Conservation (phyloP, 1,139 yeast species). For the Nakaseomyces nivariensis region DNA sequence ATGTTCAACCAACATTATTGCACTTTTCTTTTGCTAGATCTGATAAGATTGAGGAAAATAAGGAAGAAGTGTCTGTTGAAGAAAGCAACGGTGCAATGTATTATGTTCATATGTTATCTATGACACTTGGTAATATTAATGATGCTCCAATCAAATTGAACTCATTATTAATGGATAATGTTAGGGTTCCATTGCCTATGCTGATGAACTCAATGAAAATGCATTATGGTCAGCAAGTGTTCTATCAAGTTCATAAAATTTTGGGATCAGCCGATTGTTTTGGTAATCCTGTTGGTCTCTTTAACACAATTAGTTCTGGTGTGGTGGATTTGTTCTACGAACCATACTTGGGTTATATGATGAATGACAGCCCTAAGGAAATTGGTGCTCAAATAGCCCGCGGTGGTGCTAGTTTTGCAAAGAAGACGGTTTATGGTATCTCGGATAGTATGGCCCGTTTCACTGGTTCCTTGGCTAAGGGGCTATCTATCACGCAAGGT, state of each 20-base stretch:
- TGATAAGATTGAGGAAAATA: conserved; percentile 56
- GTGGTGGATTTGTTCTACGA: conserved; percentile 94
- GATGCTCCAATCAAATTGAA: conserved; percentile 92
- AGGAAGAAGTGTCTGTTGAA: conserved; percentile 40
- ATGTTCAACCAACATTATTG: conserved; percentile 82
- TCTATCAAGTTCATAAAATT: conserved; percentile 85
- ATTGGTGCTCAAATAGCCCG: conserved; percentile 91
- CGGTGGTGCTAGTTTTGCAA: conserved; percentile 89
- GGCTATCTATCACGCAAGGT: conserved; percentile 84
- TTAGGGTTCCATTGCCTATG: conserved; percentile 74
- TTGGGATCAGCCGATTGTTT: conserved; percentile 93
- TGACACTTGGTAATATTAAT: conserved; percentile 95
- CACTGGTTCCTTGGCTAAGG: conserved; percentile 92
- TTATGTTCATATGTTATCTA: conserved; percentile 76
- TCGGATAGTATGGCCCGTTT: conserved; percentile 89
- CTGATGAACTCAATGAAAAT: conserved; percentile 63
- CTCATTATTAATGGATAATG: conserved; percentile 79
- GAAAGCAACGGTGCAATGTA: conserved; percentile 61
- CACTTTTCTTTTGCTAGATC: conserved; percentile 90
- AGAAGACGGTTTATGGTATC: conserved; percentile 89
- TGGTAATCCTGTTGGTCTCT: conserved; percentile 95
- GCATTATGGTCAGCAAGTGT: conserved; percentile 86
- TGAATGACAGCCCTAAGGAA: conserved; percentile 93
- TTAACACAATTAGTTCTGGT: conserved; percentile 87
- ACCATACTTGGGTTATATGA: conserved; percentile 90